phyloP scores from a whole-genome alignment of 345 rosid species.

The Salix caprea region DNA sequence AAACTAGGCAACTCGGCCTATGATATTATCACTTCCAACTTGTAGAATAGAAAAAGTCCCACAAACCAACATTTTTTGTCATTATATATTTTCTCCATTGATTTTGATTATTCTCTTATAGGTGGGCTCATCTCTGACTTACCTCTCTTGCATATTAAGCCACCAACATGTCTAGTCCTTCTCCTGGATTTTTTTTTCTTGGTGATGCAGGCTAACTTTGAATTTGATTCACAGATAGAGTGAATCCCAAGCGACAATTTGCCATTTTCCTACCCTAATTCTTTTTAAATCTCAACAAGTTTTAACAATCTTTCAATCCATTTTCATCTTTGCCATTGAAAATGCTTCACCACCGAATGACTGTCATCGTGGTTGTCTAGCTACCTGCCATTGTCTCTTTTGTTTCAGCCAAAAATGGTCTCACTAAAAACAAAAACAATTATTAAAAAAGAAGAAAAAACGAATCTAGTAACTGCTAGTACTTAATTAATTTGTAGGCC shows the following conservation, averaged over 20 bases:
- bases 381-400: not conserved
- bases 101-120: not conserved
- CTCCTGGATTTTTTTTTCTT: not conserved
- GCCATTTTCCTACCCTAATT: not conserved
- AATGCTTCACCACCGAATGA: not conserved
- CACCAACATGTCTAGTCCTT: not conserved
- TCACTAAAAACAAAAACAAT: not conserved
- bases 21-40: not conserved
- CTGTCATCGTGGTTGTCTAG: not conserved
- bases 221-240: not conserved
- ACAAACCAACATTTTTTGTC: not conserved
- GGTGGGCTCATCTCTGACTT: not conserved
- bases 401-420: not conserved
- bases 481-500: not conserved
- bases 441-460: not conserved
- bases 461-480: not conserved
- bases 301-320: not conserved
- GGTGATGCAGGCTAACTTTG: not conserved
- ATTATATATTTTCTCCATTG: not conserved
- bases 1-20: constrained; percentile 1
- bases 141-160: not conserved
- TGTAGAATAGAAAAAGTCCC: not conserved
- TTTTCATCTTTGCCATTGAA: not conserved
- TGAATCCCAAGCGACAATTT: not conserved
- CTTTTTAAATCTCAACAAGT: not conserved